Conservation (phyloP, 192 early-diverging fungal genomes). For the Umbelopsis sp. region DNA sequence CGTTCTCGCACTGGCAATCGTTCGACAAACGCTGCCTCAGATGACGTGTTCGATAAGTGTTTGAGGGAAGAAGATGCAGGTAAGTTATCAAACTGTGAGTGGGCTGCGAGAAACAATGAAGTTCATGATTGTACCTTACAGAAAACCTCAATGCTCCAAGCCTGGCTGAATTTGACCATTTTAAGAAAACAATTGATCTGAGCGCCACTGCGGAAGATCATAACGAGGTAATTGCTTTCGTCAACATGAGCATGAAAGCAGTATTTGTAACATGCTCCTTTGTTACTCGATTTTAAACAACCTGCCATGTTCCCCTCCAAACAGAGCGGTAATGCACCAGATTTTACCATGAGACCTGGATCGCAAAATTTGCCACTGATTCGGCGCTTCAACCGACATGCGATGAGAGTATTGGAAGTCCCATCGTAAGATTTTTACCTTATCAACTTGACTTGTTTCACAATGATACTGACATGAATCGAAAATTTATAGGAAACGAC, state of each 20-base stretch:
- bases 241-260: not conserved
- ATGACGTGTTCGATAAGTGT: conserved; percentile 84
- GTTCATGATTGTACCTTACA: not conserved
- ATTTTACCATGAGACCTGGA: conserved; percentile 82
- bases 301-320: not conserved
- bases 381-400: conserved; percentile 87
- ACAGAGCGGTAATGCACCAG: conserved; percentile 73
- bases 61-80: conserved; percentile 77
- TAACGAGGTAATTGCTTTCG: conserved; percentile 49
- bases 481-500: not conserved
- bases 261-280: not conserved
- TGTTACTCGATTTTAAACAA: not conserved
- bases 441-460: not conserved
- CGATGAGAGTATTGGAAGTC: conserved; percentile 73
- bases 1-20: conserved; percentile 63
- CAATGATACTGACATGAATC: not conserved
- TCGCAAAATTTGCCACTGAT: conserved; percentile 77
- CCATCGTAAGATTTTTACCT: conserved; percentile 6
- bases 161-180: conserved; percentile 55
- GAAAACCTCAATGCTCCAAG: conserved; percentile 36
- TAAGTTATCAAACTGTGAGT: not conserved
- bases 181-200: conserved; percentile 78
- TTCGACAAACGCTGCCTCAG: conserved; percentile 45
- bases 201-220: conserved; percentile 82
- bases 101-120: too few species aligned